Evolutionary conservation across 140 eudicot genomes (phyloP).

Genomic region (Anethum foeniculum): DNA sequence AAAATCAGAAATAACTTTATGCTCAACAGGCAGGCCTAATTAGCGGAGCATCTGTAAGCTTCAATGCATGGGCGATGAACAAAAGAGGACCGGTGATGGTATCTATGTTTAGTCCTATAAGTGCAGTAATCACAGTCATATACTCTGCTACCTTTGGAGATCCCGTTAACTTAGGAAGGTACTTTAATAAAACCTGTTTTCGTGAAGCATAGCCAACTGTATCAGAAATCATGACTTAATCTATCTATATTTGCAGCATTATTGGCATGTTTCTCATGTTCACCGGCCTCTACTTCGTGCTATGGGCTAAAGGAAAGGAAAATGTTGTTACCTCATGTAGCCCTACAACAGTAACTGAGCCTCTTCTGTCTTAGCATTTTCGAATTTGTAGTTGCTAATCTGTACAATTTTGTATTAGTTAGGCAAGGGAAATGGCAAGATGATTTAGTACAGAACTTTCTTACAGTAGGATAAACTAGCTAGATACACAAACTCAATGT

Average conservation of each 20-base stretch:
- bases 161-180: constrained; percentile 49
- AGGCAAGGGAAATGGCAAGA: not conserved
- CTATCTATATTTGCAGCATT: constrained; percentile 26
- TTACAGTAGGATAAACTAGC: not conserved
- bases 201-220: not conserved
- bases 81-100: constrained; percentile 76
- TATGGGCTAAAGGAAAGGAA: constrained; percentile 80
- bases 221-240: not conserved
- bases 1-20: not conserved
- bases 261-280: constrained; percentile 66
- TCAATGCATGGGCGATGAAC: constrained; percentile 73
- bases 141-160: constrained; percentile 33
- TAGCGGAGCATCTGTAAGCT: constrained; percentile 48
- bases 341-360: constrained; percentile 19
- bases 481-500: not conserved
- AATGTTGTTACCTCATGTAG: constrained; percentile 9
- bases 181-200: not conserved
- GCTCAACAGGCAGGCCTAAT: constrained; percentile 40
- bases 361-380: constrained; percentile 30
- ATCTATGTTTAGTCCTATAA: constrained; percentile 57
- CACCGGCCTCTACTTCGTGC: constrained; percentile 57
- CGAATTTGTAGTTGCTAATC: not conserved
- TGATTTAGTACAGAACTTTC: not conserved
- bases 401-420: constrained; percentile 3
- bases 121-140: constrained; percentile 43